Conservation (phyloP, 2,329 filamentous ascomycete species). For the Emergomyces orientalis region DNA sequence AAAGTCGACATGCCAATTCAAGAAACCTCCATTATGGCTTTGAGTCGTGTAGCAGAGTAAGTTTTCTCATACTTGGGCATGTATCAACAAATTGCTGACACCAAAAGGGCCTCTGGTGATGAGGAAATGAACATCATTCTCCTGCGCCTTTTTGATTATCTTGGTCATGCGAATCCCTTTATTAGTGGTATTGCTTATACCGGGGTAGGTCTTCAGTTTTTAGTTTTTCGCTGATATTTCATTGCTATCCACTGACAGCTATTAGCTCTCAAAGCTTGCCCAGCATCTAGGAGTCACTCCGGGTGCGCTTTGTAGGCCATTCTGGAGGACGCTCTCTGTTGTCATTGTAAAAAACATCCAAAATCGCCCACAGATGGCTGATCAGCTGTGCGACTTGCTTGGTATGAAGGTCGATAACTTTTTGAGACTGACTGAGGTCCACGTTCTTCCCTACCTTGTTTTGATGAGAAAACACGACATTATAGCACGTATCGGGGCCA, state of each 20-base stretch:
- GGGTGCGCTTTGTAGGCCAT: constrained; percentile 67
- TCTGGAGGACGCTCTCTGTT: constrained; percentile 79
- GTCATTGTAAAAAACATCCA: constrained; percentile 73
- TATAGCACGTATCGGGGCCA: constrained; percentile 70
- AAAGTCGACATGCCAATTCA: constrained; percentile 58
- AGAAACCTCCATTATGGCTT: constrained; percentile 76
- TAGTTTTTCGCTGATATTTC: background rate
- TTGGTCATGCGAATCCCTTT: constrained; percentile 73
- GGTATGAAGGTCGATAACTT: constrained; percentile 66
- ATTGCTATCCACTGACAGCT: constrained; percentile 6
- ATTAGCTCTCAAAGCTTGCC: constrained; percentile 60
- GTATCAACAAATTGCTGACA: constrained; percentile 8
- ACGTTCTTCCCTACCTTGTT: constrained; percentile 80
- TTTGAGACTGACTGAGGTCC: constrained; percentile 58
- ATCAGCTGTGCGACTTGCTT: constrained; percentile 70
- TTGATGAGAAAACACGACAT: constrained; percentile 67
- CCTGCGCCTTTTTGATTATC: constrained; percentile 72
- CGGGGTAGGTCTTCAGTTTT: constrained; percentile 47
- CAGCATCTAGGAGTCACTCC: constrained; percentile 53
- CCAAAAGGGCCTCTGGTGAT: constrained; percentile 55
- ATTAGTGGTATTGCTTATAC: constrained; percentile 74
- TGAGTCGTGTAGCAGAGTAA: constrained; percentile 71
- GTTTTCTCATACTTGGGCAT: constrained; percentile 15
- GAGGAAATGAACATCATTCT: constrained; percentile 81
- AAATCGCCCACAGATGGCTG: constrained; percentile 69